Conservation (phyloP, 164 flowering plant genomes). For the Magnolia officinalis region DNA sequence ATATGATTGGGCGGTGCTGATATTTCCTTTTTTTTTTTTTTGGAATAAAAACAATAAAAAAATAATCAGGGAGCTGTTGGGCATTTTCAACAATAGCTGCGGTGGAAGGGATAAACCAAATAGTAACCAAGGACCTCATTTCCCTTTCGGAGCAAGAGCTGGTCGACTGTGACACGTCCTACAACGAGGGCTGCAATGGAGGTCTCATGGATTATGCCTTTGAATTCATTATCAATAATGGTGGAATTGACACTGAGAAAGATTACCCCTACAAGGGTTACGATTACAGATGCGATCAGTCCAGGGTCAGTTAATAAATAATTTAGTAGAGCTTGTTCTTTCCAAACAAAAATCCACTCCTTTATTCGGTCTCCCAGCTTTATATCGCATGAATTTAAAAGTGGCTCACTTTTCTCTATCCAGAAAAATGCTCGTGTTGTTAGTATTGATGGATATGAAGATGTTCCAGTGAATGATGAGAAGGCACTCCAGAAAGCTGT, state of each 20-base stretch:
- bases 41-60: not conserved
- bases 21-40: not conserved
- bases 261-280: conserved; percentile 73
- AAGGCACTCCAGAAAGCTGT: conserved; percentile 72
- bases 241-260: conserved; percentile 74
- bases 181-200: conserved; percentile 80
- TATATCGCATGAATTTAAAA: no score
- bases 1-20: no score
- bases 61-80: conserved; percentile 85
- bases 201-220: conserved; percentile 97
- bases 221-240: conserved; percentile 73
- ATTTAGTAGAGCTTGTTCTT: not conserved
- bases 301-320: conserved; percentile 34
- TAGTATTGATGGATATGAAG: conserved; percentile 73
- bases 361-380: no score
- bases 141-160: conserved; percentile 89
- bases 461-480: conserved; percentile 62
- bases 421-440: conserved; percentile 75
- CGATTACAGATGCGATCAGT: conserved; percentile 50
- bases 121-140: conserved; percentile 63
- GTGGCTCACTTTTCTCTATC: not conserved
- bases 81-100: conserved; percentile 92
- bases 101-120: conserved; percentile 83
- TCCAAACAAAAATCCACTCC: not conserved
- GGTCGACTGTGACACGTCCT: conserved; percentile 72